Evolutionary conservation across 2,329 filamentous ascomycete genomes (phyloP), one percentile per base, ranked within the genome.

Genomic region (Coleophoma cylindrospora): DNA sequence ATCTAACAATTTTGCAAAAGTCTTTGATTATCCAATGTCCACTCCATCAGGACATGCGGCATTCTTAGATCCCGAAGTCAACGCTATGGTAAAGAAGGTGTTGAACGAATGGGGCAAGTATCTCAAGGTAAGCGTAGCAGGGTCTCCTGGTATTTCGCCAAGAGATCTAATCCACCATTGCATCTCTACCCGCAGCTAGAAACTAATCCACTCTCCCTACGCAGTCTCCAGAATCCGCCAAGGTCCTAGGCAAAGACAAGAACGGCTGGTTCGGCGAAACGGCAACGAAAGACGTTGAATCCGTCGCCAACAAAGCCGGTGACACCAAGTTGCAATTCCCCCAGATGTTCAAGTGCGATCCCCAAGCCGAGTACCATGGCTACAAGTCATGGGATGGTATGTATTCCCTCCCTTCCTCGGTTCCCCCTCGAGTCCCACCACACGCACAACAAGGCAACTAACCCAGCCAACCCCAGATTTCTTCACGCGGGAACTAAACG

Each of bases 301-400:
- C 32, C 11, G 17, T 21, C 2, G 27, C 44, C 5, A 34, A 46
- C 44, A 46, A 46, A 14, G 10, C 44, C n/a, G 17, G 73, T 77
- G 67, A 17, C 13, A 41, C 38, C 22, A 4, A 17, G 5, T 13
- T 41, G 38, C 17, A 41, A 21, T 41, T 41, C 15, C 38, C 15
- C 15, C 73, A 85, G 15, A 72, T 85, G 60, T 87, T 78, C 63
- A 56, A 75, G 15, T 87, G 83, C 61, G 77, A 86, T 40, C 74
- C 80, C 0, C 66, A 61, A 0, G 70, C 71, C 5, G 66, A 76
- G 55, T 63, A 83, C 60, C 74, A 79, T 54, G 84, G 84, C 15
- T 88, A 72, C 69, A 77, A 72, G 50, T 86, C 81, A 0, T 88
- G 85, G 85, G 84, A 89, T 51, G 43, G 45, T 38, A 38, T 70